Percentiles rank a stretch among this genome's conserved stretches.
These are phyloP conservation scores for Curvularia sp. DNA, from an alignment of 2,329 filamentous ascomycete genomes.

Conservation along the genomic window DNA sequence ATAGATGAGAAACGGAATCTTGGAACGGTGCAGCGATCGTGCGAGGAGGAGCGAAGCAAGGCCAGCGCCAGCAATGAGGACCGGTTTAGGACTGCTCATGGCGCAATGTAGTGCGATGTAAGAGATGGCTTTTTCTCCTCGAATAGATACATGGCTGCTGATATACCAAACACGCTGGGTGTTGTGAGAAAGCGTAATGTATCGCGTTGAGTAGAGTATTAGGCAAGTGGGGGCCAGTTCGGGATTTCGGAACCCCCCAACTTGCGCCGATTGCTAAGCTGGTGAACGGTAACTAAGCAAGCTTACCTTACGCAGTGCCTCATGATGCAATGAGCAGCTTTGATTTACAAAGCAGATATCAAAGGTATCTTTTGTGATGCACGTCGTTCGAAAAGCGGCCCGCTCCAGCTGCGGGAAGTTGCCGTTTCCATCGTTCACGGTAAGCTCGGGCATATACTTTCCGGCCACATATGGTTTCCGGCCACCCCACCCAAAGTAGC, in stretches of 20 bases:
- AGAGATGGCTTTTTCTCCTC: neutral
- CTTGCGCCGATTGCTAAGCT: slow-evolving; percentile 1
- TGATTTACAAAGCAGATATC: neutral
- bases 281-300: neutral
- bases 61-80: slow-evolving; percentile 50
- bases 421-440: neutral
- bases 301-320: neutral
- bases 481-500: no score
- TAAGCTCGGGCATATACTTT: no score
- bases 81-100: slow-evolving; percentile 47
- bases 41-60: slow-evolving; percentile 45
- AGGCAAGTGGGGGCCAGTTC: neutral
- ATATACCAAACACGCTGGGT: slow-evolving; percentile 6
- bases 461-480: no score
- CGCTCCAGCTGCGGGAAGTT: neutral
- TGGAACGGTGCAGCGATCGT: slow-evolving; percentile 36
- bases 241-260: neutral
- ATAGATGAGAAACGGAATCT: slow-evolving; percentile 46
- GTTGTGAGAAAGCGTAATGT: slow-evolving; percentile 4
- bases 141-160: slow-evolving; percentile 5
- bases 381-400: neutral
- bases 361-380: neutral
- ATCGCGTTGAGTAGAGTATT: neutral
- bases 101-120: slow-evolving; percentile 2
- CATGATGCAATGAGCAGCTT: neutral